Evolutionary conservation across 169 alveolate species (phyloP).

Genomic region (Perkinsus olseni): DNA sequence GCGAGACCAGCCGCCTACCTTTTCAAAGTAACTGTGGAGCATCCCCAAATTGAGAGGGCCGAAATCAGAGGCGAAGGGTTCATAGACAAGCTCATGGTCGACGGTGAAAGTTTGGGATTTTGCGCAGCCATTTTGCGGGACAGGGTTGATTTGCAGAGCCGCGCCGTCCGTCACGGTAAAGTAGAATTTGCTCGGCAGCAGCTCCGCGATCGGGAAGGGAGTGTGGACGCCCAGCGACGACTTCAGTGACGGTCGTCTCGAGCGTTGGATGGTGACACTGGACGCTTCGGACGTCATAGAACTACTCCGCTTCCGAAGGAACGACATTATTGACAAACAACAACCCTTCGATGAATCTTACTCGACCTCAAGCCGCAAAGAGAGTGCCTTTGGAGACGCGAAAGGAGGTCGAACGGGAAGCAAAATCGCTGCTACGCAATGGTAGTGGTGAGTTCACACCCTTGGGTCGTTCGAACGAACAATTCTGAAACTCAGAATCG

Average conservation of each 20-base stretch:
- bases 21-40: conserved; percentile 62
- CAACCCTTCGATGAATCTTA: too few relatives aligned
- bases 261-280: neutral
- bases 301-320: neutral
- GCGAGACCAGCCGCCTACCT: conserved; percentile 40
- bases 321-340: too few relatives aligned
- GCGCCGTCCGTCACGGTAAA: neutral
- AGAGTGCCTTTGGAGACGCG: too few relatives aligned
- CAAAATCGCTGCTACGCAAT: too few relatives aligned
- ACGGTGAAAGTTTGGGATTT: conserved; percentile 14
- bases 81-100: conserved; percentile 73
- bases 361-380: too few relatives aligned
- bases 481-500: too few relatives aligned
- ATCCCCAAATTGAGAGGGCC: conserved; percentile 83
- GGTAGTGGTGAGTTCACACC: too few relatives aligned
- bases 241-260: neutral
- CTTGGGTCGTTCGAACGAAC: too few relatives aligned
- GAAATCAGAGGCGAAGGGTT: conserved; percentile 84
- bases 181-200: neutral
- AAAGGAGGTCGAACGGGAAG: too few relatives aligned
- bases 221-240: neutral
- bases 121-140: neutral
- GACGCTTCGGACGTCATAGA: neutral
- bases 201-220: neutral
- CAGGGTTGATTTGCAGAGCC: neutral